A percentile compares a stretch with the other conserved stretches of the same genome.
These are phyloP conservation scores for Suhomyces tanzawaensis DNA, from an alignment of 805 yeast genomes.

Conservation along the genomic window DNA sequence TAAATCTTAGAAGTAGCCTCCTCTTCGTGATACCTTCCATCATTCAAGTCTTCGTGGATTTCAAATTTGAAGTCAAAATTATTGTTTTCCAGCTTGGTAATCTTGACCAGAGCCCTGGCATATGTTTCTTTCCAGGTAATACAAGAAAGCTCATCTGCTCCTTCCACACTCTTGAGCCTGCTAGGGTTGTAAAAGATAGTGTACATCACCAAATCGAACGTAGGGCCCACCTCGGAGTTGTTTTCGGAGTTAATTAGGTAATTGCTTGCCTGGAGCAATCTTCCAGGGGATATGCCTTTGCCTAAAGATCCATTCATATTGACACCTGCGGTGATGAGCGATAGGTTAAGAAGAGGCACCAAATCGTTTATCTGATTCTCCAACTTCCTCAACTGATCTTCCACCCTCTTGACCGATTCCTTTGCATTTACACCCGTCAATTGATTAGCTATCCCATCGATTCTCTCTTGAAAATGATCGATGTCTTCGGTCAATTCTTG, in stretches of 20 bases:
- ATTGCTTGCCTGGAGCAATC: conserved; percentile 61
- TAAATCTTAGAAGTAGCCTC: conserved; percentile 32
- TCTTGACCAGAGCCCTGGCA: conserved; percentile 50
- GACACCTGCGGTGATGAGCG: conserved; percentile 69
- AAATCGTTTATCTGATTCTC: conserved; percentile 59
- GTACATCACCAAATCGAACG: conserved; percentile 54
- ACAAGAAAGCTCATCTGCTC: conserved; percentile 26
- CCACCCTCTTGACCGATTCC: conserved; percentile 46
- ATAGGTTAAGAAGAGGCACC: conserved; percentile 63
- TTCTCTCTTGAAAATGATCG: conserved; percentile 51
- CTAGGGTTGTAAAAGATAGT: conserved; percentile 62
- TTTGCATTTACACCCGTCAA: conserved; percentile 27
- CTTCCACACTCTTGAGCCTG: conserved; percentile 31
- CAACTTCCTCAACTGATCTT: conserved; percentile 47
- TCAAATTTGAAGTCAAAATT: conserved; percentile 44
- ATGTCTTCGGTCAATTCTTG: conserved; percentile 56
- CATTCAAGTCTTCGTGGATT: conserved; percentile 60
- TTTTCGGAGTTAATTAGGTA: conserved; percentile 25
- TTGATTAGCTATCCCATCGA: conserved; percentile 38
- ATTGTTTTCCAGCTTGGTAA: conserved; percentile 27
- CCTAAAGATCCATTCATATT: conserved; percentile 50
- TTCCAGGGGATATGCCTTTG: conserved; percentile 58
- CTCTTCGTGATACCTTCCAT: conserved; percentile 69
- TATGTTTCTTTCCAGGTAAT: conserved; percentile 74
- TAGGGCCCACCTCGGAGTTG: conserved; percentile 53